Evolutionary conservation across 2,329 filamentous ascomycete genomes (phyloP).

Genomic region (Neodidymelliopsis sp.): DNA sequence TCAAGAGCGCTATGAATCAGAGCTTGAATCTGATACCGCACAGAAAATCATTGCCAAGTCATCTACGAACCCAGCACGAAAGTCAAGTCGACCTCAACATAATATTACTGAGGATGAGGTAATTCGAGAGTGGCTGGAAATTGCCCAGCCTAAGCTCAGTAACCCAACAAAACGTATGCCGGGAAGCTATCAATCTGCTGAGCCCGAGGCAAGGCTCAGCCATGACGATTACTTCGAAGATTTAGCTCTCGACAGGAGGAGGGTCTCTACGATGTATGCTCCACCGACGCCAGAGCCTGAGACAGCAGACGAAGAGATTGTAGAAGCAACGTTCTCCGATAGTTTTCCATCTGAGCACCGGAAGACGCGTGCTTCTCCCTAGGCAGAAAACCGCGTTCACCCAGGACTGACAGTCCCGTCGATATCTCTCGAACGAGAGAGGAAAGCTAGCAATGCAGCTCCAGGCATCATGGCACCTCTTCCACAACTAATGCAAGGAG

Average conservation of each 20-base stretch:
- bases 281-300: neutral
- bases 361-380: neutral
- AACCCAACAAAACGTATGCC: too few species aligned
- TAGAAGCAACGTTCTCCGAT: neutral
- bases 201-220: too few species aligned
- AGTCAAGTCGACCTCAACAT: slow-evolving; percentile 16
- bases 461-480: slow-evolving; percentile 24
- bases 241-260: too few species aligned
- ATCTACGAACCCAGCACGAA: slow-evolving; percentile 13
- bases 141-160: slow-evolving; percentile 25
- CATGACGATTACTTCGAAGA: too few species aligned
- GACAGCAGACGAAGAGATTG: neutral
- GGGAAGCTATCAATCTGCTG: too few species aligned
- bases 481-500: slow-evolving; percentile 4
- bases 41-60: slow-evolving; percentile 21
- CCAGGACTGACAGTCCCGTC: neutral
- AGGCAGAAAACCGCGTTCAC: slow-evolving; percentile 10
- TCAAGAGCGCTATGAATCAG: slow-evolving; percentile 19
- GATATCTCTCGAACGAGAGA: slow-evolving; percentile 5
- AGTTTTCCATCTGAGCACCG: neutral
- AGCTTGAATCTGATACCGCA: slow-evolving; percentile 11
- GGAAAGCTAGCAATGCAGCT: slow-evolving; percentile 23
- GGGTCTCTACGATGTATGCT: neutral
- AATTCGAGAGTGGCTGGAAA: slow-evolving; percentile 29
- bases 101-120: too few species aligned